These are phyloP conservation scores for Botryotinia globosa DNA, from an alignment of 2,329 filamentous ascomycete genomes.

Conservation along the genomic window DNA sequence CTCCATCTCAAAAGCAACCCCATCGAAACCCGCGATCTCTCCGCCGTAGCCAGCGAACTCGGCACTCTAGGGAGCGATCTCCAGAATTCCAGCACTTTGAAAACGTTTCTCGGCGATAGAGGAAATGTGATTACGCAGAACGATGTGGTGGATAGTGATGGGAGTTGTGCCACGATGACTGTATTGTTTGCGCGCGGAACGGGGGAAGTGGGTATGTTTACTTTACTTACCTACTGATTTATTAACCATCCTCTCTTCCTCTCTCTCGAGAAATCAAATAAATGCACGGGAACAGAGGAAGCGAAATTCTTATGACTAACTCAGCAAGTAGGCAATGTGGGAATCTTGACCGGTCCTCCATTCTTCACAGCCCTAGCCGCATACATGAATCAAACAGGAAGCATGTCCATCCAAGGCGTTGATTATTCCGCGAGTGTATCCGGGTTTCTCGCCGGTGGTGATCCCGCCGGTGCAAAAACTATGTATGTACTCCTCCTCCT, in stretches of 20 bases:
- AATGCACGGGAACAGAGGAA: not conserved
- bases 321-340: constrained; percentile 31
- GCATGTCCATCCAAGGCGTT: constrained; percentile 51
- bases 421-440: constrained; percentile 48
- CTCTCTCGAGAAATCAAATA: not conserved
- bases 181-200: constrained; percentile 35
- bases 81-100: not conserved
- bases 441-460: constrained; percentile 49
- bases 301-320: not conserved
- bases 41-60: constrained; percentile 1
- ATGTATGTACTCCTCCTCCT: constrained; percentile 39
- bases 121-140: constrained; percentile 18
- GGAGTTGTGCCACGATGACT: constrained; percentile 32
- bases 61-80: constrained; percentile 13
- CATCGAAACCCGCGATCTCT: not conserved
- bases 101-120: not conserved
- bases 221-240: not conserved
- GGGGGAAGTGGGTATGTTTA: constrained; percentile 28
- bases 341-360: constrained; percentile 32
- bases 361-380: constrained; percentile 33
- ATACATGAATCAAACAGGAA: constrained; percentile 41
- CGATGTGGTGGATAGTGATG: constrained; percentile 20
- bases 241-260: not conserved
- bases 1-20: too few relatives aligned
- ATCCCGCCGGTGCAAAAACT: constrained; percentile 42